Conservation (phyloP, 2,329 filamentous ascomycete species). For the Aspergillus thermomutatus region DNA sequence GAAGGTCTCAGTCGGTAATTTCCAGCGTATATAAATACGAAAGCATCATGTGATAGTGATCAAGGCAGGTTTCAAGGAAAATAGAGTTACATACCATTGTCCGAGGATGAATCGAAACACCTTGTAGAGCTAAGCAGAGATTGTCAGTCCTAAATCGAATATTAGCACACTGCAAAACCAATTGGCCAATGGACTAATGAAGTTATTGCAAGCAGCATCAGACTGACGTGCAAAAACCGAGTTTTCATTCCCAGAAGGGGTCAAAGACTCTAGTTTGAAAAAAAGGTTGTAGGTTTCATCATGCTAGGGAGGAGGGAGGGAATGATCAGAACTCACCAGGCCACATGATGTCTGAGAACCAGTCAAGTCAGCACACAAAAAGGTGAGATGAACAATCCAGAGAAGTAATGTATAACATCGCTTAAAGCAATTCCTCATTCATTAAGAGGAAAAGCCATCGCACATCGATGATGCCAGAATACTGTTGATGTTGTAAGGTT, state of each 20-base stretch:
- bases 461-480: background rate
- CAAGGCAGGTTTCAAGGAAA: conserved; percentile 4
- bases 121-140: conserved; percentile 7
- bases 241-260: conserved; percentile 74
- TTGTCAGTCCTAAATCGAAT: conserved; percentile 14
- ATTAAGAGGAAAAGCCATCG: background rate
- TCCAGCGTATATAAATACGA: conserved; percentile 70
- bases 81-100: conserved; percentile 30
- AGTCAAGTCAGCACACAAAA: conserved; percentile 1
- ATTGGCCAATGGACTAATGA: conserved; percentile 1
- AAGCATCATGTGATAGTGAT: conserved; percentile 54
- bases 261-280: conserved; percentile 97
- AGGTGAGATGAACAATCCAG: background rate
- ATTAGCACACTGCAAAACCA: conserved; percentile 11
- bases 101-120: background rate
- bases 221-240: conserved; percentile 80
- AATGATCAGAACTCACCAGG: conserved; percentile 27
- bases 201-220: conserved; percentile 52
- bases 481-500: background rate
- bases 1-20: conserved; percentile 87
- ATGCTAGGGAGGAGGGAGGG: conserved; percentile 32
- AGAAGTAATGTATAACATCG: background rate
- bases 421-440: background rate
- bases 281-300: conserved; percentile 77
- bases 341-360: background rate